phyloP scores from a whole-genome alignment of 2,329 filamentous ascomycete species.

The Pseudocercospora fijiensis region DNA sequence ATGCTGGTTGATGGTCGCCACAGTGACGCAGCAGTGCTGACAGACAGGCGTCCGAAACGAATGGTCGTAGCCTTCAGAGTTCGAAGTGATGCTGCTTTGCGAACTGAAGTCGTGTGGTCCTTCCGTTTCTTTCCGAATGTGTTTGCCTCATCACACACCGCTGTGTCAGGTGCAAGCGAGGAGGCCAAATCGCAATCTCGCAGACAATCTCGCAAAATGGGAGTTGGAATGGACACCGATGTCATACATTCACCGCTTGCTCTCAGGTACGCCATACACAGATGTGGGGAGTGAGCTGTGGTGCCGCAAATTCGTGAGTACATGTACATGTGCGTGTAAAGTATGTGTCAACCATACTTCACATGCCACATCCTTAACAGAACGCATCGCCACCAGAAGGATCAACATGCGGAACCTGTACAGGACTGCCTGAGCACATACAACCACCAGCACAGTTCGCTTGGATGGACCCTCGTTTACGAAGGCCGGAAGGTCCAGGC shows the following conservation, averaged over 20 bases:
- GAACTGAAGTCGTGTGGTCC: neutral
- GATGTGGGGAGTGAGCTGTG: neutral
- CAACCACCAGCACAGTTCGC: neutral
- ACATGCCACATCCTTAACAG: neutral
- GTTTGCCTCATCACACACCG: slow-evolving; percentile 1
- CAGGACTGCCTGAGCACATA: neutral
- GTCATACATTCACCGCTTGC: neutral
- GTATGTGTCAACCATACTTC: slow-evolving; percentile 1
- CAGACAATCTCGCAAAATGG: no score
- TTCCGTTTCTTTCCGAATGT: neutral
- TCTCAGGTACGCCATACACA: neutral
- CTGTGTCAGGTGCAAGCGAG: neutral
- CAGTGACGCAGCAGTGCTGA: slow-evolving; percentile 5
- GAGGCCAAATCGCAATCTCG: neutral
- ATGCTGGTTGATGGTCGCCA: neutral
- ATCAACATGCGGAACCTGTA: neutral
- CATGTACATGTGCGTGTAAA: neutral
- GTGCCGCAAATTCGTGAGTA: neutral
- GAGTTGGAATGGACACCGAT: neutral
- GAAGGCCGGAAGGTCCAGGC: neutral
- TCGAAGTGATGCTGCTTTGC: neutral
- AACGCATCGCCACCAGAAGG: neutral
- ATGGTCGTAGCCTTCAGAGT: neutral
- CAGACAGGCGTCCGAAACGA: neutral
- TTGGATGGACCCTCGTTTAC: neutral